Percentiles rank a stretch among this genome's conserved stretches.
These are phyloP conservation scores for Boletus pseudopeckii DNA, from an alignment of 768 basidiomycete species.

Conservation along the genomic window DNA sequence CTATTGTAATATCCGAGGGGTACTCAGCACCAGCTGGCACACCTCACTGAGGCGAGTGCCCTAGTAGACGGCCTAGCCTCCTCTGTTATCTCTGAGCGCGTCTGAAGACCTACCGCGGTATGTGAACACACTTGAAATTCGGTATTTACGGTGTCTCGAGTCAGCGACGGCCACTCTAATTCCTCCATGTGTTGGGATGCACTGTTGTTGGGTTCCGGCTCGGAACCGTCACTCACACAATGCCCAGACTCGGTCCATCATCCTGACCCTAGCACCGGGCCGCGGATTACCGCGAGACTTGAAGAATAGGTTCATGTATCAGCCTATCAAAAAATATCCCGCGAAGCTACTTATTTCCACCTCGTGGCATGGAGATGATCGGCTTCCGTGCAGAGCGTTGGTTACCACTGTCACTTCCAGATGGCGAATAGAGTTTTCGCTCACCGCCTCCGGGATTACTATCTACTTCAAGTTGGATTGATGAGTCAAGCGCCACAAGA, in stretches of 20 bases:
- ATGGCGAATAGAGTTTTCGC: neutral
- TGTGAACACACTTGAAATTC: neutral
- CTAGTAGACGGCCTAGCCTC: neutral
- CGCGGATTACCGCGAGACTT: no score
- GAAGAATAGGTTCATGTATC: neutral
- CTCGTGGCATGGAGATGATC: no score
- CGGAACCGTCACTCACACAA: neutral
- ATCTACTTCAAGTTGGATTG: no score
- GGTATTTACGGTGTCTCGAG: neutral
- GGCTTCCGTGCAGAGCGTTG: no score
- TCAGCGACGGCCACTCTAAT: neutral
- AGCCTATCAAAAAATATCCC: neutral
- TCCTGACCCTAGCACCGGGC: no score
- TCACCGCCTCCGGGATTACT: neutral
- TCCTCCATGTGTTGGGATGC: neutral
- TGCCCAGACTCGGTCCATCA: no score
- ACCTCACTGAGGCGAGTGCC: neutral
- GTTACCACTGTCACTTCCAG: neutral
- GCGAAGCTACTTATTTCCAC: neutral
- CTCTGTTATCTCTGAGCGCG: neutral
- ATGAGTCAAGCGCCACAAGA: no score
- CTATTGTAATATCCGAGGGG: constrained; percentile 18
- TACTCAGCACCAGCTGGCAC: constrained; percentile 7
- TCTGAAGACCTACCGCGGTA: neutral
- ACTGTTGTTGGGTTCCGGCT: neutral